Percentiles rank a stretch among this genome's conserved stretches.
phyloP scores from a whole-genome alignment of 2,329 filamentous ascomycete species.

The Westerdykella aurantiaca region DNA sequence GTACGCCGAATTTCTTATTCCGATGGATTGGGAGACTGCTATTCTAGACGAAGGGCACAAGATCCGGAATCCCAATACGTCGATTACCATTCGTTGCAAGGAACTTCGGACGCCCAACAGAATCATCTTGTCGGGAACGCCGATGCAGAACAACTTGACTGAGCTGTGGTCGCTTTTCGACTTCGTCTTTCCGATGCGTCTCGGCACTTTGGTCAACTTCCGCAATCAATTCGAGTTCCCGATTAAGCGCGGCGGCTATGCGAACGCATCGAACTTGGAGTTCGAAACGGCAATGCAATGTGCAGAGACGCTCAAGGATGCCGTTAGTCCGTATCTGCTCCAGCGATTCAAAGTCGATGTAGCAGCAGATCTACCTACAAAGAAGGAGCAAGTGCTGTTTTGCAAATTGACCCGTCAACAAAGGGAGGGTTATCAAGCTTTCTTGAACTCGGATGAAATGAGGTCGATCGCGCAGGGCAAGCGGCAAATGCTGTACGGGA shows the following conservation, averaged over 20 bases:
- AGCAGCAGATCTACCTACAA: slow-evolving; percentile 86
- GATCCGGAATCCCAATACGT: slow-evolving; percentile 92
- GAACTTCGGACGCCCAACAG: slow-evolving; percentile 85
- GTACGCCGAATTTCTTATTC: slow-evolving; percentile 75
- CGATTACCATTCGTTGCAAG: slow-evolving; percentile 92
- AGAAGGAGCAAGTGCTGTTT: slow-evolving; percentile 93
- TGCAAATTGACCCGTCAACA: slow-evolving; percentile 84
- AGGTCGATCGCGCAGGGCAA: slow-evolving; percentile 69
- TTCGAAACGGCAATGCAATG: slow-evolving; percentile 93
- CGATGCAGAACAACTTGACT: slow-evolving; percentile 93
- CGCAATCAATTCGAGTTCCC: slow-evolving; percentile 88
- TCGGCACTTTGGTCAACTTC: slow-evolving; percentile 88
- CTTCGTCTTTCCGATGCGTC: slow-evolving; percentile 92
- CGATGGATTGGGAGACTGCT: slow-evolving; percentile 85
- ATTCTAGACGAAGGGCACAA: slow-evolving; percentile 97
- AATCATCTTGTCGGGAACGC: slow-evolving; percentile 90
- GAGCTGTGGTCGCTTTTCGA: slow-evolving; percentile 98
- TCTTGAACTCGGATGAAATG: slow-evolving; percentile 79
- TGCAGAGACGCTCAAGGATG: slow-evolving; percentile 86
- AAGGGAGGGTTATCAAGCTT: slow-evolving; percentile 71
- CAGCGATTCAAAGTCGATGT: slow-evolving; percentile 93
- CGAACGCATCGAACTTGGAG: slow-evolving; percentile 88
- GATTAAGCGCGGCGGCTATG: slow-evolving; percentile 88
- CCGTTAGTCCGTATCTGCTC: slow-evolving; percentile 86
- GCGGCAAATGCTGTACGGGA: slow-evolving; percentile 77